A percentile compares a stretch with the other conserved stretches of the same genome.
Conservation (phyloP, 306 rosid genomes). For the Malus domestica region ASM211411v1 NC_041794.1:34500501-34501000, state of each 20-base stretch:
- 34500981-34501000: too few species aligned
- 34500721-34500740: constrained; percentile 48
- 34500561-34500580: neutral
- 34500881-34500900: too few species aligned
- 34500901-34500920: too few species aligned
- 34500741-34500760: constrained; percentile 43
- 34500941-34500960: too few species aligned
- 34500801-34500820: constrained; percentile 3
- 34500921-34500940: too few species aligned
- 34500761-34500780: neutral
- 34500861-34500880: too few species aligned
- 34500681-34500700: constrained; percentile 31
- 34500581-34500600: constrained; percentile 11
- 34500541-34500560: too few species aligned
- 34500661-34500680: constrained; percentile 16
- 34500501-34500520: too few species aligned
- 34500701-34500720: constrained; percentile 34
- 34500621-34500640: constrained; percentile 22
- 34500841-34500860: neutral
- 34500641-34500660: constrained; percentile 13
- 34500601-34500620: constrained; percentile 34
- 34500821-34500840: neutral
- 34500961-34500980: too few species aligned
- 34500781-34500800: neutral
- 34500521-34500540: neutral